Evolutionary conservation across 1,284 basidiomycete genomes (phyloP).

Genomic region (Omphalotus olearius): DNA sequence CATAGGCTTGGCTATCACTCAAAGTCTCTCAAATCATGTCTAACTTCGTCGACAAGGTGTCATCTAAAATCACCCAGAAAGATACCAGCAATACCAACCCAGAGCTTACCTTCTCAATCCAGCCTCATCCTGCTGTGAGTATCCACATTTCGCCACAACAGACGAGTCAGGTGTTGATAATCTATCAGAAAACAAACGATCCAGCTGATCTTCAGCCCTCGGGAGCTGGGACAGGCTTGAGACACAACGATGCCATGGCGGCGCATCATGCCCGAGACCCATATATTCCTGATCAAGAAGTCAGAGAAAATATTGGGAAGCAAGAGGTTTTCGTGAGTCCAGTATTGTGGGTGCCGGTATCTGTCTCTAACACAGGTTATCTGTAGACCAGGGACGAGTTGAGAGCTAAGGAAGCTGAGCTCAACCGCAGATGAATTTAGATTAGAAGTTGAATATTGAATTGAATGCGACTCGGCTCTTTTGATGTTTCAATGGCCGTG

Average conservation of each 20-base stretch:
- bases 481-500: too few species aligned
- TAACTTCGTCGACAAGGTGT: constrained; percentile 9
- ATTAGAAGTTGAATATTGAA: too few species aligned
- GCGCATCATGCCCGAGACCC: constrained; percentile 42
- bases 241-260: constrained; percentile 21
- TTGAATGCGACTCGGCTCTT: too few species aligned
- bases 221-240: constrained; percentile 35
- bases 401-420: constrained; percentile 37
- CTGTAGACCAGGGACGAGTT: constrained; percentile 58
- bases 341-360: not conserved
- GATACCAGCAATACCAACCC: constrained; percentile 13
- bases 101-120: constrained; percentile 37
- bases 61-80: constrained; percentile 2
- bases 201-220: constrained; percentile 41
- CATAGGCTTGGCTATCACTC: too few species aligned
- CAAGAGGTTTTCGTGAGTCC: constrained; percentile 18
- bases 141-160: not conserved
- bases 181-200: constrained; percentile 44
- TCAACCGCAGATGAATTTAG: constrained; percentile 19
- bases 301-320: constrained; percentile 20
- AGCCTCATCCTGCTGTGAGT: constrained; percentile 50
- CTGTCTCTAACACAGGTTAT: not conserved
- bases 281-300: constrained; percentile 30
- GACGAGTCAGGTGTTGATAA: not conserved
- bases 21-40: not conserved